Percentiles rank a stretch among this genome's conserved stretches.
These are phyloP conservation scores for Erigeron canadensis DNA, from an alignment of 129 eudicot genomes.

Conservation along the genomic window DNA sequence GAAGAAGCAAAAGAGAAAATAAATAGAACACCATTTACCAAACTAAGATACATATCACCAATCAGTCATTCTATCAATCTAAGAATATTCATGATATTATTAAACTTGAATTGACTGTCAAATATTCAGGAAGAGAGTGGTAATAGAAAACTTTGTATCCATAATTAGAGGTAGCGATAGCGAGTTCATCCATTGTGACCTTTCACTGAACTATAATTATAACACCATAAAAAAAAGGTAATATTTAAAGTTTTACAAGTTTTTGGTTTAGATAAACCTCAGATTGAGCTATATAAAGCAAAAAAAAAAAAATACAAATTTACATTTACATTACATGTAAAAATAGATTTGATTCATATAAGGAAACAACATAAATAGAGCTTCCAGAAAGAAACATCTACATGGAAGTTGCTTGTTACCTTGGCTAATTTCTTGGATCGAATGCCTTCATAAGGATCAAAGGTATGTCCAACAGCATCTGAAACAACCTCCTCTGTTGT, in stretches of 20 bases:
- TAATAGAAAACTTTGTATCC: not conserved
- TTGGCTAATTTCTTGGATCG: constrained; percentile 61
- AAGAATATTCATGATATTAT: not conserved
- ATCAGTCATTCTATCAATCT: not conserved
- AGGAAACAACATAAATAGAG: not conserved
- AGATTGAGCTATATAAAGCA: not conserved
- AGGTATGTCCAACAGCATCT: constrained; percentile 77
- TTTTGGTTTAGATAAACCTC: not conserved
- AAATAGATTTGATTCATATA: not conserved
- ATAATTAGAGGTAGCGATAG: not conserved
- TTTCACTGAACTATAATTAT: not conserved
- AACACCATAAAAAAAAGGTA: not conserved
- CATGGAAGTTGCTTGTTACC: constrained; percentile 41
- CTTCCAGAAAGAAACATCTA: constrained; percentile 14
- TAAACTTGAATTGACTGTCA: constrained; percentile 9
- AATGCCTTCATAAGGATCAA: constrained; percentile 44
- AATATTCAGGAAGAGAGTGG: constrained; percentile 5
- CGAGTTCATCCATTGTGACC: not conserved
- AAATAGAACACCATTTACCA: constrained; percentile 20
- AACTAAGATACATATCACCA: constrained; percentile 13
- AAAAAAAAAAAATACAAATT: not conserved
- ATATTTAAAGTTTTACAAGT: not conserved
- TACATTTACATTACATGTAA: not conserved
- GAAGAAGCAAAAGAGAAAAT: constrained; percentile 29
- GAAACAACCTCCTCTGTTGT: constrained; percentile 93